These are phyloP conservation scores for Ophiostoma quercus DNA, from an alignment of 2,329 filamentous ascomycete genomes.

Conservation along the genomic window DNA sequence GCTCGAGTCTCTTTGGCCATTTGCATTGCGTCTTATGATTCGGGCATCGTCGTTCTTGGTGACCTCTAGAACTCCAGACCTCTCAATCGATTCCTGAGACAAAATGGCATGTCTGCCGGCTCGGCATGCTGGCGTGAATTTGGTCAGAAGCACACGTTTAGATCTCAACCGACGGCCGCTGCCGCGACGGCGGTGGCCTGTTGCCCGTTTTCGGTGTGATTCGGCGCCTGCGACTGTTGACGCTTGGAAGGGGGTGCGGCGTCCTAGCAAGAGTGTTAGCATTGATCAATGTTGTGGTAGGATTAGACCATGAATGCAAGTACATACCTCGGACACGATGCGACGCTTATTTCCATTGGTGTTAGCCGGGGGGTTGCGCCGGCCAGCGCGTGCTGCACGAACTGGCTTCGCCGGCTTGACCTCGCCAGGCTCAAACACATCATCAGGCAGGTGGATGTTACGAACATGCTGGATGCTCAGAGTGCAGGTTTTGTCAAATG, in stretches of 20 bases:
- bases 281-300: background rate
- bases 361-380: conserved; percentile 41
- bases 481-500: conserved; percentile 56
- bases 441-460: conserved; percentile 80
- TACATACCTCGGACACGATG: conserved; percentile 32
- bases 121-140: background rate
- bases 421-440: conserved; percentile 82
- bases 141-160: background rate
- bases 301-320: background rate
- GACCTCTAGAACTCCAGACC: background rate
- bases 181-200: conserved; percentile 24
- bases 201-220: conserved; percentile 29
- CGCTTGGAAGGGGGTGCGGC: conserved; percentile 34
- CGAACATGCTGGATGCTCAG: conserved; percentile 78
- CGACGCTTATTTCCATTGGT: conserved; percentile 45
- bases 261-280: conserved; percentile 33
- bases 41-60: background rate
- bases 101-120: background rate
- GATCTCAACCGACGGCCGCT: conserved; percentile 23
- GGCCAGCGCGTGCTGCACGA: conserved; percentile 38
- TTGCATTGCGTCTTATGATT: background rate
- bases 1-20: background rate
- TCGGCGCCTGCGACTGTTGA: conserved; percentile 29
- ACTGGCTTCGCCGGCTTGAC: conserved; percentile 55
- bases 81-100: background rate